phyloP scores from a whole-genome alignment of 257 asterid genomes.

The Craterostigma plantagineum region DNA sequence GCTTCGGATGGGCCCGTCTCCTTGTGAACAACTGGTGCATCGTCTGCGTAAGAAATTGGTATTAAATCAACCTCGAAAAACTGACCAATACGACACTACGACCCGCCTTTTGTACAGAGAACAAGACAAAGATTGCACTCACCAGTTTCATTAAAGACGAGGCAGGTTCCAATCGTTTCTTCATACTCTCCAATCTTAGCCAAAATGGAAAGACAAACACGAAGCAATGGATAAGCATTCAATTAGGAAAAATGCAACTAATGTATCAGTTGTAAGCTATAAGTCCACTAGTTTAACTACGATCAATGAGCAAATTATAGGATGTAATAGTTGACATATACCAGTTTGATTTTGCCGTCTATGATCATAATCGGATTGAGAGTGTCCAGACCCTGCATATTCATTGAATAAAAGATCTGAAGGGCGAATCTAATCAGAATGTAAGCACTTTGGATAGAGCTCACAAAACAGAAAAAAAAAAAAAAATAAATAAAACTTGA shows the following conservation, averaged over 20 bases:
- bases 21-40: constrained; percentile 19
- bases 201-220: not conserved
- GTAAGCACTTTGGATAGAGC: not conserved
- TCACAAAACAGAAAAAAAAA: not conserved
- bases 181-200: constrained; percentile 67
- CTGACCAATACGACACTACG: constrained; percentile 1
- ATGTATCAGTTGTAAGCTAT: too few species aligned
- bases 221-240: too few species aligned
- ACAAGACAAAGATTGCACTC: constrained; percentile 14
- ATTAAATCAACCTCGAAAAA: not conserved
- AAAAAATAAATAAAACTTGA: not conserved
- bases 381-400: constrained; percentile 74
- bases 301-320: too few species aligned
- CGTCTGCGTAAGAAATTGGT: constrained; percentile 22
- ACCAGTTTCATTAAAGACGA: constrained; percentile 63
- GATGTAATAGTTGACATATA: constrained; percentile 12
- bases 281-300: not conserved
- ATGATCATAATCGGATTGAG: constrained; percentile 58
- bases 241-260: too few species aligned
- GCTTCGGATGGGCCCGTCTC: constrained; percentile 47
- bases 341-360: constrained; percentile 73
- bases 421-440: not conserved
- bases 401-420: constrained; percentile 5
- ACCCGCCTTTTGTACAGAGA: too few species aligned
- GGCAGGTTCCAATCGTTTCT: constrained; percentile 82